Evolutionary conservation across 768 basidiomycete species (phyloP).

Genomic region (Ramaria sp.): DNA sequence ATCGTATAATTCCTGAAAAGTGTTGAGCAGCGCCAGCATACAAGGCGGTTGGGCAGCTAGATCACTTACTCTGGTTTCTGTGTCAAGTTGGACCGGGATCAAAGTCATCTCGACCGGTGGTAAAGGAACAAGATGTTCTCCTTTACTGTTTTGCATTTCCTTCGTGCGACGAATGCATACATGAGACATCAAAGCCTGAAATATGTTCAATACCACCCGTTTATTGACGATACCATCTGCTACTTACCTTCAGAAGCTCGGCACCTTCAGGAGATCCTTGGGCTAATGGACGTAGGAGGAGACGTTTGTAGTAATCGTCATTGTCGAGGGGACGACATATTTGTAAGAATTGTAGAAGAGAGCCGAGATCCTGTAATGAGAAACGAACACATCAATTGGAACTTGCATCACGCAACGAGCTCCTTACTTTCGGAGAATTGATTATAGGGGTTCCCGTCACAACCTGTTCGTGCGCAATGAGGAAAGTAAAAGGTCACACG

Average conservation of each 20-base stretch:
- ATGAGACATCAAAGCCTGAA: constrained; percentile 65
- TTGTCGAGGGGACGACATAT: constrained; percentile 83
- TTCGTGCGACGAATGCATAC: constrained; percentile 77
- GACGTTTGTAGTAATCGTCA: constrained; percentile 69
- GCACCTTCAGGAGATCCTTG: constrained; percentile 56
- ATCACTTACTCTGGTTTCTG: constrained; percentile 49
- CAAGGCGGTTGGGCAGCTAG: background rate
- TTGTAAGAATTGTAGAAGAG: constrained; percentile 71
- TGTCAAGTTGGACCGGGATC: constrained; percentile 54
- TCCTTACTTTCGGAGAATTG: constrained; percentile 58
- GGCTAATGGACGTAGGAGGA: constrained; percentile 70
- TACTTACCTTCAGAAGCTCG: constrained; percentile 55
- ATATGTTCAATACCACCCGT: constrained; percentile 1
- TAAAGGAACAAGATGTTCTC: constrained; percentile 62
- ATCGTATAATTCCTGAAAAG: constrained; percentile 50
- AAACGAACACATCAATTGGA: background rate
- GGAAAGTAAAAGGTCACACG: background rate
- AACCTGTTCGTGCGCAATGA: constrained; percentile 18
- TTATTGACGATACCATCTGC: background rate
- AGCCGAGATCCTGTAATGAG: constrained; percentile 66
- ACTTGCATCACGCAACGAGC: too few species aligned
- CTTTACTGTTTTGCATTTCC: constrained; percentile 82
- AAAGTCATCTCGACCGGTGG: constrained; percentile 76
- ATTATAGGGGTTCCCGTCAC: constrained; percentile 85
- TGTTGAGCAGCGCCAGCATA: background rate